Conservation (phyloP, 352 stramenopile genomes). For the Pythium guiyangense region DNA sequence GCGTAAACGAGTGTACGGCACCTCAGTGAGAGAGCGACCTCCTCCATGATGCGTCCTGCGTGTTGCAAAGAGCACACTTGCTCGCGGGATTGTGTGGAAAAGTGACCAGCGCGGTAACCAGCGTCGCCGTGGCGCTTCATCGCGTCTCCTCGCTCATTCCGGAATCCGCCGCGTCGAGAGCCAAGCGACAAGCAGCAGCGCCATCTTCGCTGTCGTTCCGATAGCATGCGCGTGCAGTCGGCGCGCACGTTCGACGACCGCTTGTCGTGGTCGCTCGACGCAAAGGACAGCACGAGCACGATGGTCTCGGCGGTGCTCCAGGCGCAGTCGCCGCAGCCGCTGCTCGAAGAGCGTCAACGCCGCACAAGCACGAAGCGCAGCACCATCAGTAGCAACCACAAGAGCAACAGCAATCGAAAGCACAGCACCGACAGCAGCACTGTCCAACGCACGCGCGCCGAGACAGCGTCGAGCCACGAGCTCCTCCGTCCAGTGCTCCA, state of each 20-base stretch:
- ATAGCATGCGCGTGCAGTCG: neutral
- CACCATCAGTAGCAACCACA: neutral
- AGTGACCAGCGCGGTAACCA: no score
- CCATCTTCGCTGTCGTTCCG: no score
- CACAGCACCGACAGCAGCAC: neutral
- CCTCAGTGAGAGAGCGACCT: no score
- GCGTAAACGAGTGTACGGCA: no score
- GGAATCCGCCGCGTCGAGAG: no score
- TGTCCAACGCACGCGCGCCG: neutral
- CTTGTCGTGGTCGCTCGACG: neutral
- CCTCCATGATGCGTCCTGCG: no score
- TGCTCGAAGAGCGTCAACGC: slow-evolving; percentile 9
- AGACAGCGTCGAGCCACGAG: neutral
- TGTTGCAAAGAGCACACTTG: no score
- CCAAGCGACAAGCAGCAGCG: no score
- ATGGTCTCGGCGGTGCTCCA: slow-evolving; percentile 4
- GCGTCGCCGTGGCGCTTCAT: no score
- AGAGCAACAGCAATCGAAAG: neutral
- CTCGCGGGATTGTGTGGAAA: no score
- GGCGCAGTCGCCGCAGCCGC: slow-evolving; percentile 4
- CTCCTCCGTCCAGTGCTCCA: neutral
- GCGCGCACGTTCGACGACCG: neutral
- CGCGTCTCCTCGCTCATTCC: no score
- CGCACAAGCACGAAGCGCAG: neutral
- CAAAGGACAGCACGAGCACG: neutral